Evolutionary conservation across 257 asterid genomes (phyloP).

Genomic region (Handroanthus guayacan): DNA sequence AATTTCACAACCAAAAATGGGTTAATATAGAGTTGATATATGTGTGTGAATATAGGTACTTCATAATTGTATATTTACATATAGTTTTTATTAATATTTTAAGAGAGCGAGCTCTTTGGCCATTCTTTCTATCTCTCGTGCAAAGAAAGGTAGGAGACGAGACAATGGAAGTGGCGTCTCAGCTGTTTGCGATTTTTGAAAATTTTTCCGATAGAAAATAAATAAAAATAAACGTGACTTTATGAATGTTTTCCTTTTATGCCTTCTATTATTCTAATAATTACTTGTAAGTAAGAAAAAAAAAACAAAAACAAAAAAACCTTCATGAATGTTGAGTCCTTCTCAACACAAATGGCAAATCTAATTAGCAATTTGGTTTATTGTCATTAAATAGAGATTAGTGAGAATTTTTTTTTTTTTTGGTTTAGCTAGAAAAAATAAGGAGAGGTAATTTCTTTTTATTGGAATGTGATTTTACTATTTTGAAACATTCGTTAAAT

Average conservation of each 20-base stretch:
- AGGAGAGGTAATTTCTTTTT: no score
- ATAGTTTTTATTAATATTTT: conserved; percentile 6
- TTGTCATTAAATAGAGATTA: background rate
- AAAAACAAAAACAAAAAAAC: no score
- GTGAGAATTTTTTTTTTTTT: background rate
- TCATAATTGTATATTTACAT: conserved; percentile 1
- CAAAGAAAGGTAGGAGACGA: conserved; percentile 43
- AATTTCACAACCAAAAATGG: conserved; percentile 44
- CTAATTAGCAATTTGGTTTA: background rate
- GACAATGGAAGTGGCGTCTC: conserved; percentile 45
- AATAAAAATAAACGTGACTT: conserved; percentile 11
- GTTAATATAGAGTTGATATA: conserved; percentile 32
- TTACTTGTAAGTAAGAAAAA: background rate
- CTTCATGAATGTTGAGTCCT: conserved; percentile 19
- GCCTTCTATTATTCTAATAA: conserved; percentile 18
- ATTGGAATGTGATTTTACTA: no score
- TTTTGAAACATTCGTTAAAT: no score
- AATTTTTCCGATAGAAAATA: conserved; percentile 1
- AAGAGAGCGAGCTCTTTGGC: conserved; percentile 41
- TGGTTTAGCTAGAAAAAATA: no score
- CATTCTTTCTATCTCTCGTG: conserved; percentile 48
- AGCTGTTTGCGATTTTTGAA: conserved; percentile 32
- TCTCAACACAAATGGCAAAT: conserved; percentile 27
- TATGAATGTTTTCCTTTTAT: conserved; percentile 12
- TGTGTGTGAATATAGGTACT: conserved; percentile 22